Percentiles rank a stretch among this genome's conserved stretches.
Evolutionary conservation across 306 rosid species (phyloP).

Genomic region (Medicago arabica): DNA sequence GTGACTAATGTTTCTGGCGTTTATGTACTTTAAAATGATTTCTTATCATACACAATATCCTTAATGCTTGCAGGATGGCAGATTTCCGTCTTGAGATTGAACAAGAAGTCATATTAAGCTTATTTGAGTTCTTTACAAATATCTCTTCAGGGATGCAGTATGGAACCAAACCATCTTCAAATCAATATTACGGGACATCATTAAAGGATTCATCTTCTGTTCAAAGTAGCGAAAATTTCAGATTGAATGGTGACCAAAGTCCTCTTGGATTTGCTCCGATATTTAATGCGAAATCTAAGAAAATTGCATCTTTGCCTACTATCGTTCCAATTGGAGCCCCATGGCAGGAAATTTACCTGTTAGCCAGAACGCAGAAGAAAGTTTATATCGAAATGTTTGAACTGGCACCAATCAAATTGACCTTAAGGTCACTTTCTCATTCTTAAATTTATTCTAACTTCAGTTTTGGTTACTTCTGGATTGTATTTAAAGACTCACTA

Average conservation of each 20-base stretch:
- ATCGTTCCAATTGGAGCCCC: constrained; percentile 95
- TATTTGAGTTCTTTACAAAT: constrained; percentile 75
- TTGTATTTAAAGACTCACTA: constrained; percentile 28
- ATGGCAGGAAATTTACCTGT: constrained; percentile 89
- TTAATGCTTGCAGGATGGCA: constrained; percentile 74
- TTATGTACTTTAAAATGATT: constrained; percentile 11
- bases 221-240: constrained; percentile 47
- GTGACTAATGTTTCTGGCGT: constrained; percentile 3
- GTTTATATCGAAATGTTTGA: constrained; percentile 85
- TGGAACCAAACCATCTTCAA: constrained; percentile 57
- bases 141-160: constrained; percentile 63
- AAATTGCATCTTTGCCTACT: constrained; percentile 58
- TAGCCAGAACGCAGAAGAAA: constrained; percentile 90
- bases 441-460: constrained; percentile 19
- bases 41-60: constrained; percentile 38
- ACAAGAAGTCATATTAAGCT: constrained; percentile 87
- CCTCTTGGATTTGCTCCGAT: constrained; percentile 46
- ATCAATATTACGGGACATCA: constrained; percentile 48
- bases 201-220: constrained; percentile 50
- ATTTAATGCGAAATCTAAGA: constrained; percentile 48
- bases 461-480: constrained; percentile 25
- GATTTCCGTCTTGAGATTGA: constrained; percentile 91
- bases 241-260: constrained; percentile 49
- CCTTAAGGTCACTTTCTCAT: constrained; percentile 63
- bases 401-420: constrained; percentile 79